Percentiles rank a stretch among this genome's conserved stretches.
phyloP scores from a whole-genome alignment of 371 early-diverging fungal species.

The Rhizopus delemar region DNA sequence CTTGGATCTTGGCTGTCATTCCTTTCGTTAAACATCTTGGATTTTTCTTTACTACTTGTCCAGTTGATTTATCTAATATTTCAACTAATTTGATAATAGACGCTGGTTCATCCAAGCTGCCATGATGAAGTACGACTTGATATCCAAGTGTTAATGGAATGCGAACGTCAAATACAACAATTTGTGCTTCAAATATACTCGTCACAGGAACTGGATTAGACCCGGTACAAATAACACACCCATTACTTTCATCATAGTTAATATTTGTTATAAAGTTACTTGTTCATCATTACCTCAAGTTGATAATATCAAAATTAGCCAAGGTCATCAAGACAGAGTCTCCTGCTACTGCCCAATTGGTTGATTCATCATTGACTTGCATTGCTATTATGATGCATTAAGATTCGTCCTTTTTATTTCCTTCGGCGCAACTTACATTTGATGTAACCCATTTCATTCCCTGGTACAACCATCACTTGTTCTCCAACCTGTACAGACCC shows the following conservation, averaged over 20 bases:
- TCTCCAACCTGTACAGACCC: slow-evolving; percentile 90
- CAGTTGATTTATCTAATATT: slow-evolving; percentile 80
- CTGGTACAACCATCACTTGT: slow-evolving; percentile 77
- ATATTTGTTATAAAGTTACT: not conserved
- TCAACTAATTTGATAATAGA: slow-evolving; percentile 71
- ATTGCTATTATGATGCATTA: slow-evolving; percentile 48
- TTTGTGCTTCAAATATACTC: slow-evolving; percentile 76
- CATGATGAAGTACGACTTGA: slow-evolving; percentile 81
- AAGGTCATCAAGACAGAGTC: slow-evolving; percentile 84
- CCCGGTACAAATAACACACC: slow-evolving; percentile 78
- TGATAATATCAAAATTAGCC: slow-evolving; percentile 77
- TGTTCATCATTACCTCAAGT: slow-evolving; percentile 58
- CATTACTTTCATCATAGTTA: slow-evolving; percentile 48
- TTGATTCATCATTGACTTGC: slow-evolving; percentile 70
- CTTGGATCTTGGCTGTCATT: slow-evolving; percentile 82
- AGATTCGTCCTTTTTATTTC: slow-evolving; percentile 5
- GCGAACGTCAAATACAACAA: slow-evolving; percentile 89
- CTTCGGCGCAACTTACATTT: slow-evolving; percentile 55
- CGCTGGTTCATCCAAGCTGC: slow-evolving; percentile 79
- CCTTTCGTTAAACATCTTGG: slow-evolving; percentile 82
- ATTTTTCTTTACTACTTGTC: slow-evolving; percentile 79
- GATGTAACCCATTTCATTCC: slow-evolving; percentile 74
- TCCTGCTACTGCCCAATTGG: slow-evolving; percentile 91
- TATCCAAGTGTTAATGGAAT: slow-evolving; percentile 92
- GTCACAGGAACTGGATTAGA: slow-evolving; percentile 71